These are phyloP conservation scores for Rosa rugosa DNA, from an alignment of 306 rosid genomes.

Conservation along the genomic window DNA sequence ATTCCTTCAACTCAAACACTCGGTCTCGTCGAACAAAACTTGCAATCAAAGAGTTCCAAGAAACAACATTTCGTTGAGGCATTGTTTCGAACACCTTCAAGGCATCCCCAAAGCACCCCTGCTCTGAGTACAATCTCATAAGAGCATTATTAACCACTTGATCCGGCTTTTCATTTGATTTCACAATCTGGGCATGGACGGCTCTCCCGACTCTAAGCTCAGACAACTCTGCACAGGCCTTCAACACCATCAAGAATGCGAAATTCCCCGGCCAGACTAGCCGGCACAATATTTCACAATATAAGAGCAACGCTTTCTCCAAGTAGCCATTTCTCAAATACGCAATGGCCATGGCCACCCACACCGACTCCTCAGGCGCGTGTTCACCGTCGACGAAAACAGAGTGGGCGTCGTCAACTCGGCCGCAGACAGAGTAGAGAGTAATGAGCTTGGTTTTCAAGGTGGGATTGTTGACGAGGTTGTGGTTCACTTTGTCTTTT, in stretches of 20 bases:
- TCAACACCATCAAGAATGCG: constrained; percentile 49
- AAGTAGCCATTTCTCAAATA: constrained; percentile 45
- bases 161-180: constrained; percentile 45
- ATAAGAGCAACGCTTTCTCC: constrained; percentile 43
- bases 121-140: constrained; percentile 31
- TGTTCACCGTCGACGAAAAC: constrained; percentile 32
- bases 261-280: constrained; percentile 43
- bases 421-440: constrained; percentile 56
- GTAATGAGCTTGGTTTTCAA: constrained; percentile 59
- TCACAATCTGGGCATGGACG: constrained; percentile 53
- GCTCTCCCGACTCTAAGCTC: constrained; percentile 43
- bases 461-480: constrained; percentile 43
- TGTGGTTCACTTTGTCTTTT: background rate
- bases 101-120: constrained; percentile 42
- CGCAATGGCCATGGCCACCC: constrained; percentile 69
- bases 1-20: no score
- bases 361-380: constrained; percentile 23
- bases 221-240: constrained; percentile 39
- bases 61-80: constrained; percentile 56
- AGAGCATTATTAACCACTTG: constrained; percentile 66
- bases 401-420: constrained; percentile 42
- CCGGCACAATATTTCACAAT: constrained; percentile 45
- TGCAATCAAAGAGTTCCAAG: constrained; percentile 60
- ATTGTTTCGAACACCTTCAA: constrained; percentile 51
- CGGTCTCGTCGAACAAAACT: constrained; percentile 35